Conservation (phyloP, 2,329 filamentous ascomycete species). For the Monosporascus sp. region DNA sequence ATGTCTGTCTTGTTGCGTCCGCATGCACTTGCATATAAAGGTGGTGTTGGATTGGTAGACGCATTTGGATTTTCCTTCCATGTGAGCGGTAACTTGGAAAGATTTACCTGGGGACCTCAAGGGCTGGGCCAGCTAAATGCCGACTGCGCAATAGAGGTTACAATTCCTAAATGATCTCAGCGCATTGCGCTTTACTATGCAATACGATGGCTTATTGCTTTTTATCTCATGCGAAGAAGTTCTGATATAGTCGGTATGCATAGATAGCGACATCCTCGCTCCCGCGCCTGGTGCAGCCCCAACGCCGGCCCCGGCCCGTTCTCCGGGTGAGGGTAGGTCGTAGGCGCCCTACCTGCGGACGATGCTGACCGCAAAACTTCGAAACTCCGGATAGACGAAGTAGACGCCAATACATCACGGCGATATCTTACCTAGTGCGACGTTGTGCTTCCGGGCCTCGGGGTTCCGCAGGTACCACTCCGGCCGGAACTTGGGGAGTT, state of each 20-base stretch:
- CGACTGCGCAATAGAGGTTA: too few relatives aligned
- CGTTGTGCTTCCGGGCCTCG: conserved; percentile 10
- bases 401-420: conserved; percentile 23
- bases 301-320: conserved; percentile 18
- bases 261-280: conserved; percentile 11
- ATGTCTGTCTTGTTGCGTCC: too few relatives aligned
- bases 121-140: too few relatives aligned
- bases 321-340: conserved; percentile 14
- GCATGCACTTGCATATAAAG: too few relatives aligned
- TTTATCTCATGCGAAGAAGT: conserved; percentile 13
- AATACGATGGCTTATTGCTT: too few relatives aligned
- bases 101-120: too few relatives aligned
- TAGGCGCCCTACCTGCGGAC: conserved; percentile 19
- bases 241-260: conserved; percentile 15
- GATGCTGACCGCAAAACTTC: conserved; percentile 17
- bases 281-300: conserved; percentile 16
- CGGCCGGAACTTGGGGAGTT: conserved; percentile 15
- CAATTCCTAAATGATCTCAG: too few relatives aligned
- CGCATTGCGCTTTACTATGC: too few relatives aligned
- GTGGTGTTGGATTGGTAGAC: too few relatives aligned
- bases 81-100: too few relatives aligned
- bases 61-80: too few relatives aligned
- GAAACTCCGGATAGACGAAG: conserved; percentile 20
- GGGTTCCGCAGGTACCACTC: conserved; percentile 23
- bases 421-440: conserved; percentile 17